A percentile compares a stretch with the other conserved stretches of the same genome.
Conservation (phyloP, 2,329 filamentous ascomycete genomes). For the Aspergillus carbonarius region DNA sequence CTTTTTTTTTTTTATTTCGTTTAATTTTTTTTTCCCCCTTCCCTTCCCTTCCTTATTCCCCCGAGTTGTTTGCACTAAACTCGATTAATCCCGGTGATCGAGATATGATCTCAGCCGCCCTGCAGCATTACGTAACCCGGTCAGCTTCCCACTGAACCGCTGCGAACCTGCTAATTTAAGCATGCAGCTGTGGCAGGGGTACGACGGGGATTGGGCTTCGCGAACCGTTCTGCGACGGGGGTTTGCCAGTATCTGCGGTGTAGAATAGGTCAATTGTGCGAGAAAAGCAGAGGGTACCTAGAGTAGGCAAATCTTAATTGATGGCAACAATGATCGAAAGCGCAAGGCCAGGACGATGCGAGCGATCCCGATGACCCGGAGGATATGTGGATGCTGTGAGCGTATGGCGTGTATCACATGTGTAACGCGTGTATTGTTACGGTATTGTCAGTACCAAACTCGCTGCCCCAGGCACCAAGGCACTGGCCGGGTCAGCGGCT, state of each 20-base stretch:
- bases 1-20: background rate
- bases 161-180: conserved; percentile 3
- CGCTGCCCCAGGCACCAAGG: background rate
- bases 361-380: too few relatives aligned
- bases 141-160: background rate
- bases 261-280: background rate
- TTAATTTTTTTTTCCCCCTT: background rate
- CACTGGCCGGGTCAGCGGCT: background rate
- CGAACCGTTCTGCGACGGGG: background rate
- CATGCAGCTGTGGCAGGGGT: conserved; percentile 6
- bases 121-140: conserved; percentile 14
- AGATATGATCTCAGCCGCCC: conserved; percentile 11
- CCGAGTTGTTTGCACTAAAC: background rate
- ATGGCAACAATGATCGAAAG: background rate
- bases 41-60: background rate
- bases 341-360: too few relatives aligned
- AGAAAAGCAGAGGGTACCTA: too few relatives aligned
- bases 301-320: background rate
- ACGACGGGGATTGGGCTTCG: background rate
- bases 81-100: background rate
- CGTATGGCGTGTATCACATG: background rate
- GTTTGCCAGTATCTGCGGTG: background rate
- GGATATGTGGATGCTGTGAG: background rate
- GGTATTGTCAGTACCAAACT: background rate
- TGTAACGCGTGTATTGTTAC: background rate